A percentile compares a stretch with the other conserved stretches of the same genome.
These are phyloP conservation scores for Leishmania lainsoni DNA, from an alignment of 208 protist species.

Conservation along the genomic window DNA sequence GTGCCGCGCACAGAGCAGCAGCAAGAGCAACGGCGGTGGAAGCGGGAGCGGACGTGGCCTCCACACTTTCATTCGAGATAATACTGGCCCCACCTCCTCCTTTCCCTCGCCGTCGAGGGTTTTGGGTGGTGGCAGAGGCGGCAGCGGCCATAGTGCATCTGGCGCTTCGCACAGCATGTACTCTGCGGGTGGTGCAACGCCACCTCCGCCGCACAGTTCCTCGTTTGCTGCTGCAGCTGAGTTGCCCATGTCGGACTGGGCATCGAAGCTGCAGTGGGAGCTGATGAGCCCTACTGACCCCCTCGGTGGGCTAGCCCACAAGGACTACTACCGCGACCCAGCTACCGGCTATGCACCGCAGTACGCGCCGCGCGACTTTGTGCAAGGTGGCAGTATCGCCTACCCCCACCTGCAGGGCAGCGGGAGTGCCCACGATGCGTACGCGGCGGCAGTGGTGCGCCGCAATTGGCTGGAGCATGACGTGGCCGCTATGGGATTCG, in stretches of 20 bases:
- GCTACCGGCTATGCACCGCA: constrained; percentile 71
- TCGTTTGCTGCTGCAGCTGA: not conserved
- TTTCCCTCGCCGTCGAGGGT: constrained; percentile 1
- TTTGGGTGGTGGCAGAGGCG: not conserved
- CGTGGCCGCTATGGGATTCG: constrained; percentile 29
- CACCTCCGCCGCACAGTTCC: not conserved
- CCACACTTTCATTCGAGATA: constrained; percentile 29
- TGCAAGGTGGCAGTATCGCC: constrained; percentile 55
- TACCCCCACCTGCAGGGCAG: constrained; percentile 56
- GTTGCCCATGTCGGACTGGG: constrained; percentile 47
- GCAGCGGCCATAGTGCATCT: not conserved
- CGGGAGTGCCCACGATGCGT: constrained; percentile 21
- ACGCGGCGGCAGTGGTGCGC: constrained; percentile 43
- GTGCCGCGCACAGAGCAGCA: constrained; percentile 24
- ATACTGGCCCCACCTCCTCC: constrained; percentile 14
- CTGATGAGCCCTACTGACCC: constrained; percentile 72
- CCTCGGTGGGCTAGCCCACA: constrained; percentile 76
- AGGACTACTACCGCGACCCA: constrained; percentile 89
- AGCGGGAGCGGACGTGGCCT: constrained; percentile 10
- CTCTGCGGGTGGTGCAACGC: not conserved
- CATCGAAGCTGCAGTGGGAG: constrained; percentile 72
- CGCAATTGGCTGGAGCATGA: constrained; percentile 71
- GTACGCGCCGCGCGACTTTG: constrained; percentile 89
- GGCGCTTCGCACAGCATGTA: not conserved
- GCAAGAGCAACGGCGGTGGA: not conserved